These are phyloP conservation scores for Saccharomyces hybrid DNA, from an alignment of 1,139 yeast species.

Conservation along the genomic window DNA sequence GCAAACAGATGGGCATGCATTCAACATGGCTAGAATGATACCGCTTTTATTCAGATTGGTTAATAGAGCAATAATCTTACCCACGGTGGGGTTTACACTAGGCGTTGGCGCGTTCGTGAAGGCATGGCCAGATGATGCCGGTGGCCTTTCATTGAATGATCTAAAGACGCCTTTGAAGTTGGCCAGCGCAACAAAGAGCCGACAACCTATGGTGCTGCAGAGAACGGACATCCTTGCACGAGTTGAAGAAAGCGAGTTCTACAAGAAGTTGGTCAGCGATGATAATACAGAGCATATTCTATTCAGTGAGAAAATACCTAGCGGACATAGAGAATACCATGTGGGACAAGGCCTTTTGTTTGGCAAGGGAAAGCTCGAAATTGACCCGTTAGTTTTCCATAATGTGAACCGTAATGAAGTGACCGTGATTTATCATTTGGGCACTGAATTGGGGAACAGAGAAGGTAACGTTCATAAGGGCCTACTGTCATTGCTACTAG, in stretches of 20 bases:
- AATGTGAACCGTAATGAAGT: constrained; percentile 43
- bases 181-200: constrained; percentile 1
- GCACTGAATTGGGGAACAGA: constrained; percentile 53
- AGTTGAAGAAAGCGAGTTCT: constrained; percentile 14
- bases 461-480: constrained; percentile 80
- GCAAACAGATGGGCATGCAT: neutral
- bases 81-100: constrained; percentile 26
- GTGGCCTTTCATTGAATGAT: constrained; percentile 18
- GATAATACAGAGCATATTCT: constrained; percentile 14
- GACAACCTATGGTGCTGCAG: constrained; percentile 17
- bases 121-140: constrained; percentile 30
- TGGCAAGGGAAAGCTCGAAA: constrained; percentile 54
- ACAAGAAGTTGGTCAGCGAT: constrained; percentile 12
- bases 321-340: constrained; percentile 53
- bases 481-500: constrained; percentile 69
- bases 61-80: constrained; percentile 21
- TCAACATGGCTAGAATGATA: neutral
- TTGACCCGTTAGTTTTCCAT: constrained; percentile 56
- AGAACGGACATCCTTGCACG: constrained; percentile 21
- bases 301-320: constrained; percentile 42
- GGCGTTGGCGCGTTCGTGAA: constrained; percentile 26
- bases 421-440: constrained; percentile 62
- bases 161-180: neutral
- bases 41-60: constrained; percentile 5
- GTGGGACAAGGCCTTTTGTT: constrained; percentile 60